Evolutionary conservation across 495 filamentous ascomycete species (phyloP).

Genomic region (Glarea lozoyensis): DNA sequence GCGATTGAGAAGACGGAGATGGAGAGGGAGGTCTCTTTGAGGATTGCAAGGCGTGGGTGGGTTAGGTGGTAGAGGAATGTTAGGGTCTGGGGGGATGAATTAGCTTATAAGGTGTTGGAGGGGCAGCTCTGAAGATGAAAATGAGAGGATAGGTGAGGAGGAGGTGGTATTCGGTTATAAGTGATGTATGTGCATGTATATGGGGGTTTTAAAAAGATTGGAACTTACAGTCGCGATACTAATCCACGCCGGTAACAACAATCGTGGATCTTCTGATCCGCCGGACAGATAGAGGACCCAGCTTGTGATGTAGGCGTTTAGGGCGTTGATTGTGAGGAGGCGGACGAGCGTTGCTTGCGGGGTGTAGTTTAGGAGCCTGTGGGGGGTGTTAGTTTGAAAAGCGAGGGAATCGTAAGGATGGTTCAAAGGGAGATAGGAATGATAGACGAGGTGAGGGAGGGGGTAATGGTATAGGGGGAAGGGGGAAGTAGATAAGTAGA

Average conservation of each 20-base stretch:
- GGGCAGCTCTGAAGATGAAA: not conserved
- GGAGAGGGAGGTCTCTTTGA: constrained; percentile 72
- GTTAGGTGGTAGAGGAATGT: constrained; percentile 75
- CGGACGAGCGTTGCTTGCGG: constrained; percentile 78
- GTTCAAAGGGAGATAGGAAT: too few species aligned
- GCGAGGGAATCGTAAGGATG: too few species aligned
- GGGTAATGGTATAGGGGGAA: too few species aligned
- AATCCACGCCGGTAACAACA: constrained; percentile 81
- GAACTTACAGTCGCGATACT: constrained; percentile 59
- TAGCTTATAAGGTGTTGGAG: not conserved
- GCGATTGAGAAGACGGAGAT: constrained; percentile 66
- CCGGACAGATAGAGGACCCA: constrained; percentile 71
- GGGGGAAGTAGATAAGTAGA: too few species aligned
- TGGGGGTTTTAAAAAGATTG: too few species aligned
- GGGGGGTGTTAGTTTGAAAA: not conserved
- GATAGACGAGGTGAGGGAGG: too few species aligned
- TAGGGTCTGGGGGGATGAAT: constrained; percentile 43
- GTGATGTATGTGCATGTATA: too few species aligned
- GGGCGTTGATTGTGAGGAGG: constrained; percentile 66
- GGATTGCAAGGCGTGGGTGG: constrained; percentile 72
- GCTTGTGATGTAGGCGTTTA: constrained; percentile 75
- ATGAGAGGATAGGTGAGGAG: not conserved
- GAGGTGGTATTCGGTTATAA: too few species aligned
- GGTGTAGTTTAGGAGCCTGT: constrained; percentile 79
- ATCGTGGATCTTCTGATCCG: constrained; percentile 63